These are phyloP conservation scores for Cladobotryum protrusum DNA, from an alignment of 2,329 filamentous ascomycete species.

Conservation along the genomic window DNA sequence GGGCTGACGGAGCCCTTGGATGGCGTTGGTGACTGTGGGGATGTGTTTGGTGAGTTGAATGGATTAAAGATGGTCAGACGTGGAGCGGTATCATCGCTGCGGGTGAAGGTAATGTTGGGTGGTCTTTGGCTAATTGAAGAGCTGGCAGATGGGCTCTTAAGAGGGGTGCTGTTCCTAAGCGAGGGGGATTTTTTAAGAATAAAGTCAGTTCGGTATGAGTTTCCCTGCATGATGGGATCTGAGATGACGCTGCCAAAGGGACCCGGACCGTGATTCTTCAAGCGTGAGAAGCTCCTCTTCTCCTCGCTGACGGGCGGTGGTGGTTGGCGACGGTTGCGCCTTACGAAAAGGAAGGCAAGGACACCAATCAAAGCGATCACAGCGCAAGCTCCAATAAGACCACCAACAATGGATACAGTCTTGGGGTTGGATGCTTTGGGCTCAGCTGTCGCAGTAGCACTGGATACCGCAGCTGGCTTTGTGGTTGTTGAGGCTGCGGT, in stretches of 20 bases:
- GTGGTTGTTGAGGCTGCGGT: conserved; percentile 12
- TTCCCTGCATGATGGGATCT: conserved; percentile 45
- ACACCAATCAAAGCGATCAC: conserved; percentile 35
- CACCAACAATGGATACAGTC: conserved; percentile 39
- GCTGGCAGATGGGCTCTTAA: conserved; percentile 14
- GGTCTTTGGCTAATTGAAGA: conserved; percentile 10
- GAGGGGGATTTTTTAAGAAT: conserved; percentile 33
- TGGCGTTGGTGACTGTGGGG: conserved; percentile 14
- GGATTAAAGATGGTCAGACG: conserved; percentile 31
- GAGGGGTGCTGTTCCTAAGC: background rate
- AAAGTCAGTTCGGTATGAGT: conserved; percentile 47
- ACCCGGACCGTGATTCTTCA: conserved; percentile 14
- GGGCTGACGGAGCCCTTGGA: conserved; percentile 17
- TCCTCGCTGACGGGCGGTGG: conserved; percentile 1
- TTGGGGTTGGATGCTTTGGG: conserved; percentile 19
- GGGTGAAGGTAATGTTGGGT: conserved; percentile 7
- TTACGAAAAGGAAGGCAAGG: conserved; percentile 35
- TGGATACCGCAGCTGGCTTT: conserved; percentile 11
- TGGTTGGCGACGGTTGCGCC: conserved; percentile 19
- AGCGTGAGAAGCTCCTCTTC: conserved; percentile 16
- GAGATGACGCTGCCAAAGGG: conserved; percentile 45
- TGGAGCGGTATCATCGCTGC: conserved; percentile 1
- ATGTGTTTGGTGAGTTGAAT: conserved; percentile 29
- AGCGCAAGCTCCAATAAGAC: conserved; percentile 41
- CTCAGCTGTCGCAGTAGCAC: conserved; percentile 3